Base-by-base conservation (phyloP, 805 yeast genomes). In the Nakazawaea siamensis region DNA sequence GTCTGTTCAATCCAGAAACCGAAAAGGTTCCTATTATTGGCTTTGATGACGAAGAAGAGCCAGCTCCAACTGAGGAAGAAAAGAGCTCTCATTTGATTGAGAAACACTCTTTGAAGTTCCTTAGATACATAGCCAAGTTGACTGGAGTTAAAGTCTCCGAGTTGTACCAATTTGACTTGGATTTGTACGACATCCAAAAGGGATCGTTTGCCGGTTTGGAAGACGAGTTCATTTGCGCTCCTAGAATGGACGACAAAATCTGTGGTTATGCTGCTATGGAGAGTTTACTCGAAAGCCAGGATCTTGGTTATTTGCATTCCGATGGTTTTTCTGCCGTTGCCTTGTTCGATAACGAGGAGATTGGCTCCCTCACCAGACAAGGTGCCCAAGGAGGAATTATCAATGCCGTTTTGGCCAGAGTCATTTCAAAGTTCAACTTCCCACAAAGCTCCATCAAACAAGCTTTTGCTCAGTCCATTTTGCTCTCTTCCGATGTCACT, bases 11-110 rank as follows among this genome's bases (percentile, higher is more conserved):
- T 58, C 62, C 60, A 34, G 95, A 85, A 54, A 79, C 80, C 18
- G 74, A 78, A 50, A 76, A 80, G 30, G 81, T 83, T n/a, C 95
- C 95, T 1, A 73, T 86, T 10, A 62, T 80, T 34, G 95, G 87
- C 0, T 80, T 66, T 44, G 62, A 57, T n/a, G 60, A 55, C 8
- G 62, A 57, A n/a, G 60, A 55, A 8, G 62, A 54, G 33, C 61
- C 48, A 13, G 61, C 67, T 29, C 70, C 78, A 18, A 68, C 77
- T 5, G 77, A 70, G 9, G 76, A 70, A 29, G 84, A 78, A 51
- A 65, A 70, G 51, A 52, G 56, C 21, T 63, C 81, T 12, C 86
- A 86, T n/a, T 60, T 83, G 39, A 65, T 57, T 47, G 85, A 77
- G 16, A 73, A 74, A 45, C 94, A 84, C 56, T 63, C 85, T 2